Evolutionary conservation across 228 moss, liverwort and hornwort species (phyloP).

Genomic region (Sphagnum magellanicum): DNA sequence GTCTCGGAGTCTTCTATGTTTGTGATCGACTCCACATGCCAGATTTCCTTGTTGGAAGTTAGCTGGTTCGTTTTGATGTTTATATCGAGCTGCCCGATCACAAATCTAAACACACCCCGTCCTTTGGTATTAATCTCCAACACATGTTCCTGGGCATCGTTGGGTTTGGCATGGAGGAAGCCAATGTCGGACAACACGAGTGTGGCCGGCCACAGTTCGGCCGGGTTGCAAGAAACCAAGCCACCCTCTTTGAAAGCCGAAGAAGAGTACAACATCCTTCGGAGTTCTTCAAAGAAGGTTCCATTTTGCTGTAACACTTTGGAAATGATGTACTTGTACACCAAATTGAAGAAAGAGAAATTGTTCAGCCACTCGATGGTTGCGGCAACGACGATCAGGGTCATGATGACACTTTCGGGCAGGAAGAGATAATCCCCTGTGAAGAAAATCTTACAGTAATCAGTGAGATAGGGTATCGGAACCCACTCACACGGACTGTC

Average conservation of each 20-base stretch:
- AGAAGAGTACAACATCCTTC: conserved; percentile 1
- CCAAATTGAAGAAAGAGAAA: background rate
- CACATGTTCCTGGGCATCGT: background rate
- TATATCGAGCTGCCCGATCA: conserved; percentile 1
- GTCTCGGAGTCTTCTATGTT: background rate
- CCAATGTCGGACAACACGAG: background rate
- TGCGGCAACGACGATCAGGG: background rate
- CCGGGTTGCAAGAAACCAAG: background rate
- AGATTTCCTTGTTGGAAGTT: background rate
- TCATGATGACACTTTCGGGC: background rate
- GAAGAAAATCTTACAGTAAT: too few relatives aligned
- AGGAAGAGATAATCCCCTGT: too few relatives aligned
- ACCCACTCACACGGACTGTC: too few relatives aligned
- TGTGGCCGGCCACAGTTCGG: background rate
- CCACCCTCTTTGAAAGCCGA: conserved; percentile 1
- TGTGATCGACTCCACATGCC: conserved; percentile 4
- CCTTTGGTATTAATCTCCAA: background rate
- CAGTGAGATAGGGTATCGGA: too few relatives aligned
- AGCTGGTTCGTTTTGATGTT: conserved; percentile 5
- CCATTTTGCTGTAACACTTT: background rate
- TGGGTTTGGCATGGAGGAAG: background rate
- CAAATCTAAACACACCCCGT: conserved; percentile 1
- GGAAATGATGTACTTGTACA: background rate
- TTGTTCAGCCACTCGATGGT: background rate
- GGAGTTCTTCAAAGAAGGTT: background rate